Conservation (phyloP, 169 alveolate genomes). For the Plasmodium relictum region DNA sequence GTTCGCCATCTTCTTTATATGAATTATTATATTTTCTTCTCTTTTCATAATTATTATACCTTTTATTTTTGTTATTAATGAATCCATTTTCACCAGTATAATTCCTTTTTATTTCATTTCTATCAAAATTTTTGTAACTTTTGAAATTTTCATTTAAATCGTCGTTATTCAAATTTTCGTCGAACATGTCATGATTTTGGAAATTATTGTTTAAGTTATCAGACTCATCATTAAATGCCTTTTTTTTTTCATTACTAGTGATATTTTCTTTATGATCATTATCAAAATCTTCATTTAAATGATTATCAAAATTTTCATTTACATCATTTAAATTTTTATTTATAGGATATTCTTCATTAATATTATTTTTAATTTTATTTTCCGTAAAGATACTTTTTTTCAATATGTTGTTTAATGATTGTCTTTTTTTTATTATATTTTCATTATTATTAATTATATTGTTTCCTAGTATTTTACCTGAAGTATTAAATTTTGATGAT, state of each 20-base stretch:
- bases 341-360: background rate
- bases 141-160: constrained; percentile 1
- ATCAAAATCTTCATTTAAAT: background rate
- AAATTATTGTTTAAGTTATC: background rate
- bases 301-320: background rate
- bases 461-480: background rate
- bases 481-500: background rate
- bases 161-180: background rate
- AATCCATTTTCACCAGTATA: constrained; percentile 51
- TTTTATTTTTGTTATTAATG: constrained; percentile 9
- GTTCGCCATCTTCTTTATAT: background rate
- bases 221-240: background rate
- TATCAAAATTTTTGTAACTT: constrained; percentile 16
- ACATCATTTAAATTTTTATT: background rate
- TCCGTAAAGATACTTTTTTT: constrained; percentile 8
- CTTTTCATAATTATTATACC: constrained; percentile 18
- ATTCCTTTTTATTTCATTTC: constrained; percentile 17
- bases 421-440: background rate
- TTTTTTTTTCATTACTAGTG: too few species aligned
- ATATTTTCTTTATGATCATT: background rate
- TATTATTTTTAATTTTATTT: constrained; percentile 2
- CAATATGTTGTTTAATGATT: background rate
- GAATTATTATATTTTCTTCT: background rate
- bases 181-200: background rate
- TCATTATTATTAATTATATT: constrained; percentile 7